Base-by-base conservation (phyloP, 768 basidiomycete species). In the Symmetrospora coprosmae region DNA sequence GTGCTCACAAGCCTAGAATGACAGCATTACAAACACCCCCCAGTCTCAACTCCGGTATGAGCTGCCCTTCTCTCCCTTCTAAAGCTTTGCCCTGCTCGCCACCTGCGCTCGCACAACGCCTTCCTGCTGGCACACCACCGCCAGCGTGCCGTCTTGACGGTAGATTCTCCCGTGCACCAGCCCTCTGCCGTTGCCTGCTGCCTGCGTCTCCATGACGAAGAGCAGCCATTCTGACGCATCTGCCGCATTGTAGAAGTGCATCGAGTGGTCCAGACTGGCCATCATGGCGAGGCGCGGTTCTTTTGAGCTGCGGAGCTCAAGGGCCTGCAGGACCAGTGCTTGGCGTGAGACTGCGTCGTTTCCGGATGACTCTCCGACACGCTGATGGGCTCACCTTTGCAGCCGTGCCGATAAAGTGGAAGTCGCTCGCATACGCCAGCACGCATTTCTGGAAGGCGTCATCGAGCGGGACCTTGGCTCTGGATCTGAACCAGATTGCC, bases 231-330 rank as follows among this genome's bases (percentile, higher is more conserved):
- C 65, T 38, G 65, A 62, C 14, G 60, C 62, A 21, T 65, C 56
- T 7, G 21, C 28, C 13, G 28, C 30, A 48, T 38, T 63, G 63
- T 70, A 70, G 60, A 68, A 70, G 31, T 60, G 66, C 64, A 68
- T 65, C 14, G 55, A 60, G 59, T 68, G 65, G 37, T 66, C 65
- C 11, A 66, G 52, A 14, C 56, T 63, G 4, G 68, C 68, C 8
- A 69, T 60, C 68, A 69, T 69, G 11, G 61, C 68, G 14, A 67
- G 48, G 6, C 65, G 41, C 0, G 63, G 64, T 31, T 50, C 30
- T 19, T 59, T 60, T 16, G 48, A 28, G 0, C 65, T 59, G 1
- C 65, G 52, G 23, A 68, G 63, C 0, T 43, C 55, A 2, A 58
- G 55, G 2, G 40, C 55, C 55, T 58, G 23, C 14, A n/a, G n/a